These are phyloP conservation scores for Porcisia deanei DNA, from an alignment of 208 protist genomes.

Conservation along the genomic window DNA sequence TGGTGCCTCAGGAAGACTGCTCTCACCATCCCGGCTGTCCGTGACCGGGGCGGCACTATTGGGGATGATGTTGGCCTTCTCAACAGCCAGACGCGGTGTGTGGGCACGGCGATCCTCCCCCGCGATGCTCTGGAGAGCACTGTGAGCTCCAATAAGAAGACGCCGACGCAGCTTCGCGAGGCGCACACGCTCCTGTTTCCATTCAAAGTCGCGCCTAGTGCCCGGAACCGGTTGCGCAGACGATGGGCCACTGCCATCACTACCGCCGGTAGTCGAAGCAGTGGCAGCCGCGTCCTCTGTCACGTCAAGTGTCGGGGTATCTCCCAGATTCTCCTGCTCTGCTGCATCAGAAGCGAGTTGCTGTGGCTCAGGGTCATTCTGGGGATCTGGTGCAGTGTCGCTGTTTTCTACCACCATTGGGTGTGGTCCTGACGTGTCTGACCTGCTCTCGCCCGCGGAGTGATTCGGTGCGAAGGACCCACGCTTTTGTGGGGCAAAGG, in stretches of 20 bases:
- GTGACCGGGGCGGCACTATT: background rate
- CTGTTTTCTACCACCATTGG: background rate
- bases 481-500: conserved; percentile 13
- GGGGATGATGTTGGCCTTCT: background rate
- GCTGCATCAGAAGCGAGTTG: background rate
- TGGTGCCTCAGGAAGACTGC: background rate
- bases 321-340: background rate
- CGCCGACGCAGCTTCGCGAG: conserved; percentile 1
- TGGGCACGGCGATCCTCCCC: conserved; percentile 12
- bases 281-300: background rate
- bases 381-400: background rate
- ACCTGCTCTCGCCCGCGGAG: background rate
- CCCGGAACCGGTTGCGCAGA: background rate
- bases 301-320: background rate
- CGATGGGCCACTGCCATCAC: background rate
- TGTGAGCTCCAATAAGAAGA: conserved; percentile 24
- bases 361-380: background rate
- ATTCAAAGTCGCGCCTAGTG: background rate
- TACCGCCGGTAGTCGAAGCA: background rate
- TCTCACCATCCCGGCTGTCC: background rate
- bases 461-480: background rate
- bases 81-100: conserved; percentile 4
- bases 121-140: conserved; percentile 13
- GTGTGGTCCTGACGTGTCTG: background rate
- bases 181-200: conserved; percentile 1